Percentiles rank a stretch among this genome's conserved stretches.
phyloP scores from a whole-genome alignment of 352 stramenopile species.

The Globisporangium canariense region DNA sequence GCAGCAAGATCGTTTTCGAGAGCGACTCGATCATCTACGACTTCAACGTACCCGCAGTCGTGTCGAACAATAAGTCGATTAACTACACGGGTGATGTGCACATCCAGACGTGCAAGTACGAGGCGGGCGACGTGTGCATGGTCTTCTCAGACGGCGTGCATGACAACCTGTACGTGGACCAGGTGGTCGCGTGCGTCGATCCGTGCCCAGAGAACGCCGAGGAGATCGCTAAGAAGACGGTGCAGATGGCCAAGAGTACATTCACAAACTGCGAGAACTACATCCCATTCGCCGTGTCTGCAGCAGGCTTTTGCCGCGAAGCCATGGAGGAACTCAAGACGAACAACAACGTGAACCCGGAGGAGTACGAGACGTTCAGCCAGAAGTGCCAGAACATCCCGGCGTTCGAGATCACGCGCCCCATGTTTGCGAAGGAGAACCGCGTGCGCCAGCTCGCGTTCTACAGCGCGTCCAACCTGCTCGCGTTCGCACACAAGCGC shows the following conservation, averaged over 20 bases:
- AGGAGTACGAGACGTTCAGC: constrained; percentile 71
- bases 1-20: constrained; percentile 70
- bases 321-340: constrained; percentile 74
- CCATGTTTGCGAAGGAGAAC: constrained; percentile 76
- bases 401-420: constrained; percentile 52
- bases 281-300: constrained; percentile 84
- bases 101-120: constrained; percentile 71
- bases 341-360: constrained; percentile 52
- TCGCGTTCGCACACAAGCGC: constrained; percentile 88
- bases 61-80: constrained; percentile 82
- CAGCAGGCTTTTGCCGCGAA: constrained; percentile 74
- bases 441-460: constrained; percentile 84
- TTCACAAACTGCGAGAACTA: constrained; percentile 64
- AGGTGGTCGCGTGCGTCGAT: constrained; percentile 67
- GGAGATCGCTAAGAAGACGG: constrained; percentile 72
- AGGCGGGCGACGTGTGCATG: constrained; percentile 74
- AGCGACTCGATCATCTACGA: constrained; percentile 90
- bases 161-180: constrained; percentile 85
- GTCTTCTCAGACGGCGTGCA: constrained; percentile 87
- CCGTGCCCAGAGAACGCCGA: constrained; percentile 45
- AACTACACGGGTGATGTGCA: constrained; percentile 74
- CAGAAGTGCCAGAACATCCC: constrained; percentile 71
- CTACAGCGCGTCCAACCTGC: constrained; percentile 85
- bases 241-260: constrained; percentile 63
- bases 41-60: constrained; percentile 86